Base-by-base conservation (phyloP, 1,284 basidiomycete genomes). In the Ustanciosporium gigantosporum region DNA sequence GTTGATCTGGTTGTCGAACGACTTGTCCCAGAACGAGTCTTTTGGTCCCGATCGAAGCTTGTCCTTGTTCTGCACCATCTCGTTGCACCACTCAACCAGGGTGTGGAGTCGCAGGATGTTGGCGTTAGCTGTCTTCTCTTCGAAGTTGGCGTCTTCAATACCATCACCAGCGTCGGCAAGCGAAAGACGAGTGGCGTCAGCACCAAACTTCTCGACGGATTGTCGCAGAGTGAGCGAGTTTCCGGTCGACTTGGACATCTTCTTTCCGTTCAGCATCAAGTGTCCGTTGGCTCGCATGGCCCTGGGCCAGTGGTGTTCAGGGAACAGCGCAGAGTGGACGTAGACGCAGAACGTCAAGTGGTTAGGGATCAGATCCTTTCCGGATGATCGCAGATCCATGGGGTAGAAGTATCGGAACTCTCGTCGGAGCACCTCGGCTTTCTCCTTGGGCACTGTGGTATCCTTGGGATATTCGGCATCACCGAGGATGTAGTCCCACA, bases 371-470 rank as follows among this genome's bases (percentile, higher is more conserved):
- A 99, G 83, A 76, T 98, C 95, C 81, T 98, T 98, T 59, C 91
- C 95, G n/a, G 94, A 97, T 7, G 94, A 97, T 46, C 95, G 90
- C 67, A 99, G 85, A 81, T 98, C 91, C 82, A 97, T 88, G 39
- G 95, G 95, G 81, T 99, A 99, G 82, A 96, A 99, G 83, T 97
- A 98, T 46, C 88, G 82, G 84, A 90, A 98, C 79, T 93, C 88
- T 79, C 89, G 88, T 76, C 89, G 91, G 79, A 99, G 83, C 25
- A 83, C 81, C 73, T 93, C 88, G 24, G 87, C 88, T 72, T 89
- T 89, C 74, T 90, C 88, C 71, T 83, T 83, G 3, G 86, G 80
- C 31, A 97, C 78, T 0, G 85, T 74, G 37, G 80, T 82, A 31
- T 84, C 79, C 13, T 82, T 78, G 1, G 93, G 92, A 84, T 86